These are phyloP conservation scores for Coemansia sp. DNA, from an alignment of 192 early-diverging fungal genomes.

Conservation along the genomic window DNA sequence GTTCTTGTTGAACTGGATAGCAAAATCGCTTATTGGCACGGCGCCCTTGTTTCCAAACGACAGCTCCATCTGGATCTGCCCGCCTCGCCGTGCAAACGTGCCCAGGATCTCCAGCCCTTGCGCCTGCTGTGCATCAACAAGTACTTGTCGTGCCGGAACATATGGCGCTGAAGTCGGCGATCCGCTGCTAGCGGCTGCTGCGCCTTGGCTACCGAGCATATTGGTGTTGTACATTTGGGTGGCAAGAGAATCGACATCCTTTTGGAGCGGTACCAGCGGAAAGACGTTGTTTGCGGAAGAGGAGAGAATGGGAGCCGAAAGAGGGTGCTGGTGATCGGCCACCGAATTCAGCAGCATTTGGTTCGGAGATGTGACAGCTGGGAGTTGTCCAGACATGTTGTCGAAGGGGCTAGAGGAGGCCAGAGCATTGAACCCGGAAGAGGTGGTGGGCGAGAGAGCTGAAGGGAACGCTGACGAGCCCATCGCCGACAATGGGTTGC, in stretches of 20 bases:
- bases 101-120: conserved; percentile 58
- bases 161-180: conserved; percentile 16
- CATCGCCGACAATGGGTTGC: conserved; percentile 23
- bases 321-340: background rate
- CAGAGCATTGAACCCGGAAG: conserved; percentile 13
- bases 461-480: conserved; percentile 22
- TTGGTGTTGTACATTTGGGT: conserved; percentile 42
- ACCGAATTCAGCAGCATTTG: background rate
- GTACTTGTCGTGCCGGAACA: conserved; percentile 44
- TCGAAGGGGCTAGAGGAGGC: conserved; percentile 26
- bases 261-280: conserved; percentile 9
- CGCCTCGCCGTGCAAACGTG: conserved; percentile 60
- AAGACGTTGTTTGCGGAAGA: background rate
- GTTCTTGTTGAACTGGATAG: conserved; percentile 83
- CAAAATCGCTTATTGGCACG: conserved; percentile 61
- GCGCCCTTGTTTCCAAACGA: conserved; percentile 58
- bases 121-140: conserved; percentile 52
- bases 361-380: background rate
- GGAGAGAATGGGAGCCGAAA: conserved; percentile 3
- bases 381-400: conserved; percentile 7
- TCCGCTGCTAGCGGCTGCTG: conserved; percentile 1
- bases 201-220: conserved; percentile 4
- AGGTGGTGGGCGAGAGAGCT: conserved; percentile 22
- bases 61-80: conserved; percentile 65
- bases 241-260: conserved; percentile 35